Conservation (phyloP, 192 early-diverging fungal species). For the Podila epicladia region DNA sequence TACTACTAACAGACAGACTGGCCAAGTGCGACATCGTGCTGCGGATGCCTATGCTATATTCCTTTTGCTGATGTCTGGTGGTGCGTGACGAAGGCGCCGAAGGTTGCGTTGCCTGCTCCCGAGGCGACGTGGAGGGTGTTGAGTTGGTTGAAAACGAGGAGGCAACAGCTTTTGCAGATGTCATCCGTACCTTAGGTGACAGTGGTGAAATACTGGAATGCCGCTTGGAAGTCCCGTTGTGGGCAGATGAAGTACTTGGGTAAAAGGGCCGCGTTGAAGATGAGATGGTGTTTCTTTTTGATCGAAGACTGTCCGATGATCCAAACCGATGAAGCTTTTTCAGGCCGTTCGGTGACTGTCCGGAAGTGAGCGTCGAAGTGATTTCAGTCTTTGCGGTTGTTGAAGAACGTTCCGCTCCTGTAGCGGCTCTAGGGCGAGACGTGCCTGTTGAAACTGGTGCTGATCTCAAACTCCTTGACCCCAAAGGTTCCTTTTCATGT, state of each 20-base stretch:
- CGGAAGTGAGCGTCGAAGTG: background rate
- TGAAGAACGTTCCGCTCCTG: slow-evolving; percentile 4
- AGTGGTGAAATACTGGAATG: slow-evolving; percentile 29
- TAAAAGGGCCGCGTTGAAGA: slow-evolving; percentile 22
- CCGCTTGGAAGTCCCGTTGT: slow-evolving; percentile 9
- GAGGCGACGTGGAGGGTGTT: slow-evolving; percentile 37
- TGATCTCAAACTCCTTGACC: slow-evolving; percentile 1
- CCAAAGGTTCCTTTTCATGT: background rate
- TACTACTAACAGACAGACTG: background rate
- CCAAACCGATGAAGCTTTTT: slow-evolving; percentile 21
- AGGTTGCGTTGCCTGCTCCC: background rate
- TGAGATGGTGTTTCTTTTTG: slow-evolving; percentile 41
- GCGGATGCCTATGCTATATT: slow-evolving; percentile 21
- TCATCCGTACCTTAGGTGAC: slow-evolving; percentile 8
- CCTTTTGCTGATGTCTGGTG: slow-evolving; percentile 26
- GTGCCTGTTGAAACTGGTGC: background rate
- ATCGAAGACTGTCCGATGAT: slow-evolving; percentile 22
- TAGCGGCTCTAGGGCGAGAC: slow-evolving; percentile 33
- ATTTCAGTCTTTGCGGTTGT: background rate
- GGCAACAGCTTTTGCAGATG: slow-evolving; percentile 10
- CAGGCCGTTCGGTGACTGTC: slow-evolving; percentile 10
- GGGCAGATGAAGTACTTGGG: slow-evolving; percentile 14
- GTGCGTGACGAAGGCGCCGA: slow-evolving; percentile 4
- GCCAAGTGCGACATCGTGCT: slow-evolving; percentile 30
- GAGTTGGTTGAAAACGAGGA: slow-evolving; percentile 38